Evolutionary conservation across 139 green algal genomes (phyloP).

Genomic region (Asterochloris erici): DNA sequence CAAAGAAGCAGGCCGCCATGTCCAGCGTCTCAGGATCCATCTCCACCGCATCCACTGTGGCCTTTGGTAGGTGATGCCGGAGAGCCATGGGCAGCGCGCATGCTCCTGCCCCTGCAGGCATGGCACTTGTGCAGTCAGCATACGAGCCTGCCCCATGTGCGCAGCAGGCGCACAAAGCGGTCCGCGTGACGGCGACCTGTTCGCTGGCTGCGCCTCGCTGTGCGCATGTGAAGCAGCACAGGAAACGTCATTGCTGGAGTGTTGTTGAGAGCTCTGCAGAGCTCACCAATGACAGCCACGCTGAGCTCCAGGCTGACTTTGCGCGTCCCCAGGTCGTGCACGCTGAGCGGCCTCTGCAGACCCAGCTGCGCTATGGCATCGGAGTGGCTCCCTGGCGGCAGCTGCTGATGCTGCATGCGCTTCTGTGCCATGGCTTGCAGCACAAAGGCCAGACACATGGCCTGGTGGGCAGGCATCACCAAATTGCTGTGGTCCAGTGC

Average conservation of each 20-base stretch:
- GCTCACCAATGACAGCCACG: constrained; percentile 3
- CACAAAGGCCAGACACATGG: constrained; percentile 9
- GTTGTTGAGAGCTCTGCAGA: background rate
- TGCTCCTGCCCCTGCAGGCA: background rate
- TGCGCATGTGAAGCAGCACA: background rate
- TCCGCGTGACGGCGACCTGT: background rate
- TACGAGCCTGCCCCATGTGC: background rate
- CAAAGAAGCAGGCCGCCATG: constrained; percentile 13
- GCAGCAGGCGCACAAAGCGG: background rate
- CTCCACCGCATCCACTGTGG: constrained; percentile 7
- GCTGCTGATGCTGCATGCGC: background rate
- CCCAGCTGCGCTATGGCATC: background rate
- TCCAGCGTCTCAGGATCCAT: constrained; percentile 15
- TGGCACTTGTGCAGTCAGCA: background rate
- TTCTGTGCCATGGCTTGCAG: constrained; percentile 11
- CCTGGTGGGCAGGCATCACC: constrained; percentile 4
- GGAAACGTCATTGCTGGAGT: background rate
- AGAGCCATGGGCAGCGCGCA: constrained; percentile 13
- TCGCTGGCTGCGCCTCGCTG: background rate
- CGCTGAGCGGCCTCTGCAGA: constrained; percentile 13
- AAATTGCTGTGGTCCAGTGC: background rate
- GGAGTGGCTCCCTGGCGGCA: no score
- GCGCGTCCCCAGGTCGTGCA: background rate
- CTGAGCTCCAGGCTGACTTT: background rate
- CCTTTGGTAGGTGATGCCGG: background rate